A percentile compares a stretch with the other conserved stretches of the same genome.
These are phyloP conservation scores for Colletotrichum simmondsii DNA, from an alignment of 2,329 filamentous ascomycete genomes.

Conservation along the genomic window DNA sequence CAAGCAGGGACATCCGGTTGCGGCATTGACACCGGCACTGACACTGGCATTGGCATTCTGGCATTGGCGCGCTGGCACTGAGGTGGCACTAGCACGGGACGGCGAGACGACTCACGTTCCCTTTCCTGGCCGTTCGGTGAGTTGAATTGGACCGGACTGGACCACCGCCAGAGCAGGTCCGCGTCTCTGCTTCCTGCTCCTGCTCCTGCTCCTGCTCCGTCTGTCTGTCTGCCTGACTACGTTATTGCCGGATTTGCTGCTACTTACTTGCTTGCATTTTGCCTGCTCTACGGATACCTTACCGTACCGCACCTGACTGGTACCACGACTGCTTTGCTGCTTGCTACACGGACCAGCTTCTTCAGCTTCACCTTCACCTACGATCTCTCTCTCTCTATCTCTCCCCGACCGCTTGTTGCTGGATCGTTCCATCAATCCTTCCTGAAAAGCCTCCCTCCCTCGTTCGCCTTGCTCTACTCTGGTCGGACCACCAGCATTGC, in stretches of 20 bases:
- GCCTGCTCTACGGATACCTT: background rate
- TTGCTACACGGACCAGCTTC: background rate
- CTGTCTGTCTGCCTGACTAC: background rate
- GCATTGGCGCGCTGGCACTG: constrained; percentile 24
- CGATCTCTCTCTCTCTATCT: too few species aligned
- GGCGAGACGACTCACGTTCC: constrained; percentile 31
- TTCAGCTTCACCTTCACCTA: background rate
- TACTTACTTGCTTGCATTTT: background rate
- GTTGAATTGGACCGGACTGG: constrained; percentile 9
- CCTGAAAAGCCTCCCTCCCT: background rate
- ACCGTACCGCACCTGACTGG: background rate
- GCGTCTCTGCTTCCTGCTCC: background rate
- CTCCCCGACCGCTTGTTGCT: background rate
- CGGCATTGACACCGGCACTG: constrained; percentile 16
- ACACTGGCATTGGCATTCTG: constrained; percentile 28
- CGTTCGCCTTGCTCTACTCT: background rate
- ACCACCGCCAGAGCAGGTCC: constrained; percentile 3
- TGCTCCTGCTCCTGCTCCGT: background rate
- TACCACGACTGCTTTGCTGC: background rate
- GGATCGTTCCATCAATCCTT: constrained; percentile 10
- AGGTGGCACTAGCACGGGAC: constrained; percentile 26
- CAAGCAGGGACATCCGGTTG: constrained; percentile 11
- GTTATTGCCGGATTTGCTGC: background rate
- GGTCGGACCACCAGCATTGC: constrained; percentile 13
- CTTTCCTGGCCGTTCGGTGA: constrained; percentile 25